phyloP scores from a whole-genome alignment of 2,329 filamentous ascomycete species.

The Aureobasidium sp. region DNA sequence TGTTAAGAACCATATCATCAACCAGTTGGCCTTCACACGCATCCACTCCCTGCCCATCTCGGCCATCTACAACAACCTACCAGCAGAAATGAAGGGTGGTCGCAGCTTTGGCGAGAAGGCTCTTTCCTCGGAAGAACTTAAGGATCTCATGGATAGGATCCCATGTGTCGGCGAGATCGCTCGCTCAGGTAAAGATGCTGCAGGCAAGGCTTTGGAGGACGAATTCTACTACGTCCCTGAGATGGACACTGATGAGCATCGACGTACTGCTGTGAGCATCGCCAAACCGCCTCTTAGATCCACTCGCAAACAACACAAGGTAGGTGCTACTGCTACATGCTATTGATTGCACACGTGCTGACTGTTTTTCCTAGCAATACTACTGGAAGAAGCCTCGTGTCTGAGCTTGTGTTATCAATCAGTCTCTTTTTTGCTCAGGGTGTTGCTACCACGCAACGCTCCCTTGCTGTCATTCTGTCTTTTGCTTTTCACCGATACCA shows the following conservation, averaged over 20 bases:
- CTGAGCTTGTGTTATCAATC: slow-evolving; percentile 9
- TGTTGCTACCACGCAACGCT: background rate
- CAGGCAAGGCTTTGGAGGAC: slow-evolving; percentile 86
- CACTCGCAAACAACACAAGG: slow-evolving; percentile 96
- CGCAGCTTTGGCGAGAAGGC: slow-evolving; percentile 26
- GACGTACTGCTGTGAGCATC: slow-evolving; percentile 74
- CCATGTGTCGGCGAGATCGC: slow-evolving; percentile 80
- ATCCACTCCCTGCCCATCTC: slow-evolving; percentile 87
- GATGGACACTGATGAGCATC: slow-evolving; percentile 68
- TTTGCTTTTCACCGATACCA: background rate
- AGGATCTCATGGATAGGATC: slow-evolving; percentile 64
- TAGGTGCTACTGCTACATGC: slow-evolving; percentile 40
- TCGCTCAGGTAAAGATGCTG: slow-evolving; percentile 90
- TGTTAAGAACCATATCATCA: slow-evolving; percentile 80
- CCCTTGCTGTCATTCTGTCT: background rate
- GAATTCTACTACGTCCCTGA: slow-evolving; percentile 97
- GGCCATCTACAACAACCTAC: slow-evolving; percentile 80
- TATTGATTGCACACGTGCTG: background rate
- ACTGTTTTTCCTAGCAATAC: slow-evolving; percentile 16
- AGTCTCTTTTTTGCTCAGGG: background rate
- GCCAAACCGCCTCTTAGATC: slow-evolving; percentile 82
- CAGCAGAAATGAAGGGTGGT: slow-evolving; percentile 42
- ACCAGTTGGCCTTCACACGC: slow-evolving; percentile 91
- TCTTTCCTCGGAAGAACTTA: slow-evolving; percentile 58
- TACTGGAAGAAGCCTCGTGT: slow-evolving; percentile 19